These are phyloP conservation scores for Paramecium sexaurelia DNA, from an alignment of 73 alveolate species.

Conservation along the genomic window DNA sequence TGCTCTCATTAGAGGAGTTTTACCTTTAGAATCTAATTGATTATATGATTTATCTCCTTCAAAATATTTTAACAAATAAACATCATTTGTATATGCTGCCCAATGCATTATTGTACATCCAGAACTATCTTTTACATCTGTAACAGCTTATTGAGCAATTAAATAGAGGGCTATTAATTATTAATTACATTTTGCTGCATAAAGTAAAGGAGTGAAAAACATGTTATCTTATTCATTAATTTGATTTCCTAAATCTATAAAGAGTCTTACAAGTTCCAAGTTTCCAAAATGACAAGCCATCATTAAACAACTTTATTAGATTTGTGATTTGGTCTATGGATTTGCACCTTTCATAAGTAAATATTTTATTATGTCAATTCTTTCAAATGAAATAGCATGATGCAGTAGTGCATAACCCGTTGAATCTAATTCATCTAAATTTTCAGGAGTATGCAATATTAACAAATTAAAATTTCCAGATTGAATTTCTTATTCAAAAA, in stretches of 20 bases:
- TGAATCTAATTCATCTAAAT: slow-evolving; percentile 5
- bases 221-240: neutral
- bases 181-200: neutral
- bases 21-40: neutral
- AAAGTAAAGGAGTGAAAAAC: neutral
- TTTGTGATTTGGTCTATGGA: neutral
- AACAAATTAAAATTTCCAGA: slow-evolving; percentile 13
- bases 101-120: slow-evolving; percentile 26
- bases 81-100: slow-evolving; percentile 51
- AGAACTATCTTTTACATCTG: neutral
- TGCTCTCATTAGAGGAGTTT: neutral
- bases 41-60: neutral
- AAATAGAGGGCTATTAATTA: neutral
- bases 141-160: neutral
- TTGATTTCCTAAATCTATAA: neutral
- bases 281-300: slow-evolving; percentile 2
- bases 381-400: slow-evolving; percentile 26
- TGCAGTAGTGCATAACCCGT: slow-evolving; percentile 5
- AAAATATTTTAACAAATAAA: neutral
- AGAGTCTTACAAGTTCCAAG: neutral
- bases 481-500: slow-evolving; percentile 1
- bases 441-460: neutral
- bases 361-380: neutral
- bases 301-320: neutral
- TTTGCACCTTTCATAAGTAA: neutral